A percentile compares a stretch with the other conserved stretches of the same genome.
Conservation (phyloP, 768 basidiomycete genomes). For the Lentinula raphanica region DNA sequence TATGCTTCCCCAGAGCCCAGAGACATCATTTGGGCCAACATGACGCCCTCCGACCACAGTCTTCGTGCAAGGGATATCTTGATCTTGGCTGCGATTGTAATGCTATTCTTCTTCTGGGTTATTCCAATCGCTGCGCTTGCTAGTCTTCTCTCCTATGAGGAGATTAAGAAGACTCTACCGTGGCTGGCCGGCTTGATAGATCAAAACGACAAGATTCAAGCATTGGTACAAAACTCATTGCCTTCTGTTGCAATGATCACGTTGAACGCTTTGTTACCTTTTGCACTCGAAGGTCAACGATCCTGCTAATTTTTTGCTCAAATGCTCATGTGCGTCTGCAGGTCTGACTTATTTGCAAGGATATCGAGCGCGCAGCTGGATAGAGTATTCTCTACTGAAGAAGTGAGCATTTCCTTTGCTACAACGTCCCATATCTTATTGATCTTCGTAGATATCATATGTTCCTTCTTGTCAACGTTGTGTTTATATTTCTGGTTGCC, state of each 20-base stretch:
- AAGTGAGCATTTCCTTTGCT: conserved; percentile 50
- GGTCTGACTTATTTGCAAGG: conserved; percentile 88
- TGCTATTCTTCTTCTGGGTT: conserved; percentile 88
- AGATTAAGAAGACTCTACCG: conserved; percentile 86
- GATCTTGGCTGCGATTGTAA: conserved; percentile 60
- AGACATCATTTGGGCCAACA: conserved; percentile 93
- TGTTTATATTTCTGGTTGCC: conserved; percentile 90
- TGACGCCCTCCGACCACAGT: conserved; percentile 57
- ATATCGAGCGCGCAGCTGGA: conserved; percentile 82
- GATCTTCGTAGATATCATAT: conserved; percentile 71
- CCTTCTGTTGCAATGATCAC: conserved; percentile 88
- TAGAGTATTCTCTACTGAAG: conserved; percentile 87
- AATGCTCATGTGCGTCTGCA: conserved; percentile 13
- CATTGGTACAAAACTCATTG: conserved; percentile 90
- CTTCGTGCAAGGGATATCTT: conserved; percentile 65
- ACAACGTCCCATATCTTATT: conserved; percentile 7
- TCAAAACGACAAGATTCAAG: conserved; percentile 69
- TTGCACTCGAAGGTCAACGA: conserved; percentile 75
- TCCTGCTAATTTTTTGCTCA: neutral
- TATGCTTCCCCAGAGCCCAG: conserved; percentile 87
- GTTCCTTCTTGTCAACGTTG: conserved; percentile 86
- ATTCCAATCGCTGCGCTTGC: conserved; percentile 88
- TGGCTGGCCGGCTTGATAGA: conserved; percentile 87
- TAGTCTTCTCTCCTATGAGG: conserved; percentile 82
- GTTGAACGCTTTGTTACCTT: conserved; percentile 85